These are phyloP conservation scores for Alectoria sarmentosa DNA, from an alignment of 495 filamentous ascomycete species.

Conservation along the genomic window DNA sequence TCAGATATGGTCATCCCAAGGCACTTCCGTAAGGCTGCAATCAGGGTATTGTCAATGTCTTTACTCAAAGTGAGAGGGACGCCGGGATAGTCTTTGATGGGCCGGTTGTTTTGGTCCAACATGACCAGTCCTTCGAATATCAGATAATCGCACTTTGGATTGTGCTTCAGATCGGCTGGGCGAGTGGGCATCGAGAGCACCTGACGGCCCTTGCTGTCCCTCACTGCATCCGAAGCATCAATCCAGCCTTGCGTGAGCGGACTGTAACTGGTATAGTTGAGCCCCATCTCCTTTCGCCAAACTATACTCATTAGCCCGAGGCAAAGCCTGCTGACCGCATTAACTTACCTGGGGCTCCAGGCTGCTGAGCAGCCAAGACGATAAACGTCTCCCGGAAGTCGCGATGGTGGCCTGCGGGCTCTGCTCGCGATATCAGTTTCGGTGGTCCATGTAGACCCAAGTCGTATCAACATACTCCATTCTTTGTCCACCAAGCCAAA, in stretches of 20 bases:
- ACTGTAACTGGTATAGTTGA: neutral
- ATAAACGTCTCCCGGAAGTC: neutral
- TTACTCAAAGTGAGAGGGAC: neutral
- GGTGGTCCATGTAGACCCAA: no score
- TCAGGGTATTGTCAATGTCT: rapidly evolving
- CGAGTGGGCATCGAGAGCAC: neutral
- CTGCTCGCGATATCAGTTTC: neutral
- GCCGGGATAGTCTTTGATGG: neutral
- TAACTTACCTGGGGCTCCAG: neutral
- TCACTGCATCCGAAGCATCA: neutral
- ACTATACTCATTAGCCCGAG: neutral
- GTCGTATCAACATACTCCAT: neutral
- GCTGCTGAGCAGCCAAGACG: neutral
- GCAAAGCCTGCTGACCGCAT: neutral
- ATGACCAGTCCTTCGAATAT: neutral
- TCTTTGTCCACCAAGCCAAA: neutral
- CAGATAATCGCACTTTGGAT: neutral
- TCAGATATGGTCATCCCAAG: neutral
- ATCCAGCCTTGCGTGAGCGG: neutral
- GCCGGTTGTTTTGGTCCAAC: neutral
- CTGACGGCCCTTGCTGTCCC: neutral
- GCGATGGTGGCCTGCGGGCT: neutral
- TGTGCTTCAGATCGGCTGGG: neutral
- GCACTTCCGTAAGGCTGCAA: neutral
- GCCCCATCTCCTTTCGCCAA: neutral